Evolutionary conservation across 2,329 filamentous ascomycete species (phyloP), one percentile per base, ranked within the genome.

Genomic region (Trichoderma breve): DNA sequence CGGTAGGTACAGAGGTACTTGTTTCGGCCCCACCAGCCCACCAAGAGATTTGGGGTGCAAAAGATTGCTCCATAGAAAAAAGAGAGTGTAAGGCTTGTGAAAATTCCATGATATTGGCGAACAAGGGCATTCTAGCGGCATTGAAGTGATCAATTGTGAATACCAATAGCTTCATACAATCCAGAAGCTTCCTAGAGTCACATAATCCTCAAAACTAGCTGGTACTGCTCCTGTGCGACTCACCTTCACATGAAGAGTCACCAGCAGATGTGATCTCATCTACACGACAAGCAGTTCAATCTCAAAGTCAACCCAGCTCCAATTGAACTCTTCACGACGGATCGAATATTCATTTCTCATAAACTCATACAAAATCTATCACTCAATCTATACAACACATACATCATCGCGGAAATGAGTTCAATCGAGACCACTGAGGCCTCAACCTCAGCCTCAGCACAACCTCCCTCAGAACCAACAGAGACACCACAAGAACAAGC

Each of bases 1-100:
- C 6, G 53, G 55, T 9, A 24, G 61, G n/a, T 60, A 47, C 57
- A 4, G 1, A 32, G 55, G 15, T 47, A 60, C 47, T 47, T 64
- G 26, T 4, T 24, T 24, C 2, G 26, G 60, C 68, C 68, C 68
- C 68, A 71, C 68, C 68, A 58, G 34, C 68, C 68, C 68, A 71
- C 68, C 24, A 53, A 58, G 39, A 24, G 24, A 30, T 47, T 43
- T n/a, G 32, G 63, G 43, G 60, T 43, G 47, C 24, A 71, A 71
- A 71, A 71, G 60, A 55, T 63, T 63, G 68, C 26, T 34, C 28
- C 65, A 51, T 61, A 69, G 18, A n/a, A 34, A 69, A 61, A 60
- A 68, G n/a, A 32, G 9, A 2, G 32, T 68, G 30, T 68, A 68
- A 68, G 67, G 28, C 8, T 8, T 64, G 5, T n/a, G 36, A 64